Percentiles rank a stretch among this genome's conserved stretches.
Conservation (phyloP, 768 basidiomycete species). For the Tylopilus felleus region DNA sequence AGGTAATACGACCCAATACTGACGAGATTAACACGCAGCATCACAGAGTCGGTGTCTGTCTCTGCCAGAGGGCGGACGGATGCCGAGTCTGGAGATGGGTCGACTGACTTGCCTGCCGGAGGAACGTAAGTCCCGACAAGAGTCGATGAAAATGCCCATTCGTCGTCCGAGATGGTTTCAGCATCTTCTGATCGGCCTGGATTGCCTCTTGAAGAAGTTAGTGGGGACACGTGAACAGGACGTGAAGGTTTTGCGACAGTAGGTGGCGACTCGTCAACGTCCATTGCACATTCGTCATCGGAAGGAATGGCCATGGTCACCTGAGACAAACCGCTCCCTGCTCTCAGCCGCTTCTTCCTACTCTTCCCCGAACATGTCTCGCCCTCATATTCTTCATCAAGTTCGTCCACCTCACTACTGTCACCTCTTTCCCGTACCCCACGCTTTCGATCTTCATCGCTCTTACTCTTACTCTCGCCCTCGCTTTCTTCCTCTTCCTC, state of each 20-base stretch:
- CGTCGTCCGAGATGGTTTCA: slow-evolving; percentile 12
- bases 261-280: slow-evolving; percentile 22
- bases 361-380: neutral
- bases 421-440: neutral
- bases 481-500: slow-evolving; percentile 17
- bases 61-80: neutral
- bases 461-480: slow-evolving; percentile 4
- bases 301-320: slow-evolving; percentile 19
- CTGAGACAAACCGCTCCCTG: slow-evolving; percentile 17
- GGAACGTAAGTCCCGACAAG: slow-evolving; percentile 22
- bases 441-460: slow-evolving; percentile 3
- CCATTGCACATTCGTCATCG: slow-evolving; percentile 28
- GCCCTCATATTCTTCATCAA: slow-evolving; percentile 4
- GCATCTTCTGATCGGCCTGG: neutral
- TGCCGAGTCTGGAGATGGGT: neutral
- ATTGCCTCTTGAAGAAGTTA: neutral
- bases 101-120: slow-evolving; percentile 9
- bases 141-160: slow-evolving; percentile 25
- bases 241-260: slow-evolving; percentile 15
- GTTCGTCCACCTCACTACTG: slow-evolving; percentile 15
- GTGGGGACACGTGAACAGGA: neutral
- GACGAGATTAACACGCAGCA: slow-evolving; percentile 19
- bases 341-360: slow-evolving; percentile 8
- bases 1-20: slow-evolving; percentile 21
- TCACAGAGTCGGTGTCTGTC: slow-evolving; percentile 9